Conservation (phyloP, 495 filamentous ascomycete species). For the Articulospora tetracladia region DNA sequence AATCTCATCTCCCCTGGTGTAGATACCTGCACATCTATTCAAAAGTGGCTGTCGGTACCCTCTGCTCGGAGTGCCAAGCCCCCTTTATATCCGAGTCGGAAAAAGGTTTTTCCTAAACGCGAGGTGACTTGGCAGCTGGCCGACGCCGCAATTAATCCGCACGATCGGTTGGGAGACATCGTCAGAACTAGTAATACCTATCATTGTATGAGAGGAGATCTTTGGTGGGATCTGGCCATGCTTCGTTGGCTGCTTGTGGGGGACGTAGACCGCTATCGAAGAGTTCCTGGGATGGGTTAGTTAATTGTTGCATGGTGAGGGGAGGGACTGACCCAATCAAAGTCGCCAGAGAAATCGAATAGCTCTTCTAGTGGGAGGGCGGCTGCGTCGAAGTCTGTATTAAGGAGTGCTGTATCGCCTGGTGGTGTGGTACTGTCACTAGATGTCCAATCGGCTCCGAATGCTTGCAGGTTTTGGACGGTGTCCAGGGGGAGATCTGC, state of each 20-base stretch:
- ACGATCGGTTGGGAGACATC: too few relatives aligned
- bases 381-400: neutral
- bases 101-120: neutral
- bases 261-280: constrained; percentile 31
- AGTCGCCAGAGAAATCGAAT: neutral
- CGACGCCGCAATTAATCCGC: too few relatives aligned
- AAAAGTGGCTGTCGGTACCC: too few relatives aligned
- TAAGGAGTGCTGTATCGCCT: neutral
- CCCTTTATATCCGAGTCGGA: neutral
- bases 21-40: too few relatives aligned
- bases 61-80: neutral
- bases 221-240: neutral
- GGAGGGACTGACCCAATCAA: constrained; percentile 12
- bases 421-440: neutral
- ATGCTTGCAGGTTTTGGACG: neutral
- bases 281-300: constrained; percentile 27
- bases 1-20: neutral
- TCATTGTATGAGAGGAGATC: neutral
- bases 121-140: neutral
- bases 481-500: neutral
- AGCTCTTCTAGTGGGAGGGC: neutral
- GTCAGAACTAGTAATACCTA: neutral
- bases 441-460: neutral
- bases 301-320: neutral
- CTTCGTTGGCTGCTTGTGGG: neutral